Evolutionary conservation across 23 red algal genomes (phyloP), one percentile per base, ranked within the genome.

Genomic region (Pyropia yezoensis): DNA sequence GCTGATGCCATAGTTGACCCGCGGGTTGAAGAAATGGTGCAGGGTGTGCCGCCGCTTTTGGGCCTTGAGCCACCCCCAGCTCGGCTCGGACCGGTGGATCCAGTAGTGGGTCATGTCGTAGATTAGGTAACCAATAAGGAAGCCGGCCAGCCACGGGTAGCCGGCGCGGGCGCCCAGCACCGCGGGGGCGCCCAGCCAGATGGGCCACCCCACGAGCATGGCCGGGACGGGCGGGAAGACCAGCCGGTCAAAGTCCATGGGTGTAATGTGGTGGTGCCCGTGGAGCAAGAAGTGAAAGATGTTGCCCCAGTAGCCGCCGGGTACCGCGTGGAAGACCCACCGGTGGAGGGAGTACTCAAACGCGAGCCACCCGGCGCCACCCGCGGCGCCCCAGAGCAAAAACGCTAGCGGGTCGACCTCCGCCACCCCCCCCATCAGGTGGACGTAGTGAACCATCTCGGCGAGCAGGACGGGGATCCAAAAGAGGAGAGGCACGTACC

Each of bases 21-120:
- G 33, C 27, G 77, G 93, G 47, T 83, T 73, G 32, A 77, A 78
- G 65, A 82, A 97, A 66, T 97, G 93, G 65, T 97, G 93, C 33
- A 77, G 69, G 13, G 90, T 79, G 69, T 97, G 93, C 54, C 93
- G 70, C 33, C 73, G 33, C 63, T 97, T 97, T 55, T 97, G 93
- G 8, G 52, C 49, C 63, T 79, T 71, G 27, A 97, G 70, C 71
- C 85, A 97, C 3, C 61, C 56, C 50, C 67, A 80, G 24, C 27
- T 34, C 25, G 80, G 87, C 18, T 72, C 77, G 65, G 59, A 70
- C 50, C 87, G 81, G 57, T 97, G 93, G 53, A 97, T 89, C 85
- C 80, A 89, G 65, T 91, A 97, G 54, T 97, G 93, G 0, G 93
- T 97, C 93, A 97, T 97, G 59, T 97, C 93, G 52, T 97, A 97